These are phyloP conservation scores for Chytriomyces sp. DNA, from an alignment of 192 early-diverging fungal species.

Conservation along the genomic window DNA sequence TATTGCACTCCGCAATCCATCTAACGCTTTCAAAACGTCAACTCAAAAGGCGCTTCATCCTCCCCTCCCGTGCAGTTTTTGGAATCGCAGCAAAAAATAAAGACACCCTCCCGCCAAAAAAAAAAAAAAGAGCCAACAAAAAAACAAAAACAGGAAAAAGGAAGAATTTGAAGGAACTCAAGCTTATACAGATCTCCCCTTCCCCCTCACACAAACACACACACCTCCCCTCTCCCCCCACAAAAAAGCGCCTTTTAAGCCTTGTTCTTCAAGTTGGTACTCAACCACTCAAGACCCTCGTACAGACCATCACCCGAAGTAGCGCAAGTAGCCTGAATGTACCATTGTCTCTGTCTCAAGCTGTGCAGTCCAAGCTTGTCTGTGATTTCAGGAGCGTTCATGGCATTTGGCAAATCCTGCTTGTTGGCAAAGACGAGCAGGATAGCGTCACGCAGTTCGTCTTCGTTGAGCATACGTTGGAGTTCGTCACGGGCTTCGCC, in stretches of 20 bases:
- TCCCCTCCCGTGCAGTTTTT: too few species aligned
- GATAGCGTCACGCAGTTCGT: conserved; percentile 89
- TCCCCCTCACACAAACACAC: background rate
- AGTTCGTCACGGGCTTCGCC: conserved; percentile 93
- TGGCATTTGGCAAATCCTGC: conserved; percentile 97
- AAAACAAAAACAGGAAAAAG: background rate
- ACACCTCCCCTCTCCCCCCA: background rate
- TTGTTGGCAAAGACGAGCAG: conserved; percentile 98
- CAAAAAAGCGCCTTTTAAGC: background rate
- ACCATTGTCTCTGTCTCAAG: conserved; percentile 85
- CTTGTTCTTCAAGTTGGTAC: conserved; percentile 47
- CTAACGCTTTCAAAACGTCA: background rate
- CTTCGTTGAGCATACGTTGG: conserved; percentile 93
- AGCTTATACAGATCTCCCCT: background rate
- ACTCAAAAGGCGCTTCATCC: background rate
- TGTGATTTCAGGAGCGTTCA: conserved; percentile 91
- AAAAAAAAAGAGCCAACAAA: too few species aligned
- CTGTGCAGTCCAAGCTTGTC: conserved; percentile 90
- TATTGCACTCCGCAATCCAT: background rate
- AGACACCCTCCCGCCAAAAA: background rate
- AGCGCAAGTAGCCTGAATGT: conserved; percentile 92
- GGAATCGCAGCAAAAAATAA: too few species aligned
- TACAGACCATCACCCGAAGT: conserved; percentile 95
- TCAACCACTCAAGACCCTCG: conserved; percentile 97
- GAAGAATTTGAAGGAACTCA: background rate